phyloP scores from a whole-genome alignment of 2,329 filamentous ascomycete genomes.

The Botrytis porri region DNA sequence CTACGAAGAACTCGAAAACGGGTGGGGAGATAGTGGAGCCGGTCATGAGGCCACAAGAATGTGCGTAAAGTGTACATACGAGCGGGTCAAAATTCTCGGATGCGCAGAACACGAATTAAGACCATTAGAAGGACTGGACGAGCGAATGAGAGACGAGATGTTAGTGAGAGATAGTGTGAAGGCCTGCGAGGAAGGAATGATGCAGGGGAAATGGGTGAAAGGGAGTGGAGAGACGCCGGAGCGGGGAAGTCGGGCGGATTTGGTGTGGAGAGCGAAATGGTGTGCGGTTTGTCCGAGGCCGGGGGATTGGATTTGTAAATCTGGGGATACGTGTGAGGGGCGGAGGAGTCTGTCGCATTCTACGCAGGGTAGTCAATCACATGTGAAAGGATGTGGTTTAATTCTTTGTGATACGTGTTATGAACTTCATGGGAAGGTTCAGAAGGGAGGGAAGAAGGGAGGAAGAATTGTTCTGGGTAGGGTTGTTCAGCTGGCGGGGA shows the following conservation, averaged over 20 bases:
- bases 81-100: slow-evolving; percentile 24
- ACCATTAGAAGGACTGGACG: slow-evolving; percentile 21
- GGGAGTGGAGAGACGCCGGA: not conserved
- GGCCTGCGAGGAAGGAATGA: slow-evolving; percentile 4
- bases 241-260: slow-evolving; percentile 15
- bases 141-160: slow-evolving; percentile 19
- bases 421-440: slow-evolving; percentile 5
- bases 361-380: not conserved
- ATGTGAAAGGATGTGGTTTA: slow-evolving; percentile 29
- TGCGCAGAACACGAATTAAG: slow-evolving; percentile 27
- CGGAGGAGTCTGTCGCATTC: not conserved
- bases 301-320: slow-evolving; percentile 20
- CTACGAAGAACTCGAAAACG: slow-evolving; percentile 30
- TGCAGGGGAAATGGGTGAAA: not conserved
- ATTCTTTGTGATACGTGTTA: slow-evolving; percentile 28
- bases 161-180: slow-evolving; percentile 16
- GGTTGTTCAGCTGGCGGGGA: not conserved
- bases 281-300: slow-evolving; percentile 32
- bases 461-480: not conserved
- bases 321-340: slow-evolving; percentile 13
- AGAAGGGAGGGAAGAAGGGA: not conserved
- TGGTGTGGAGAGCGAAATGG: slow-evolving; percentile 27
- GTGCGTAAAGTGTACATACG: slow-evolving; percentile 32
- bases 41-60: slow-evolving; percentile 24
- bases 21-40: slow-evolving; percentile 17